Evolutionary conservation across 1,139 yeast genomes (phyloP).

Genomic region (Ogataea hybrid): DNA sequence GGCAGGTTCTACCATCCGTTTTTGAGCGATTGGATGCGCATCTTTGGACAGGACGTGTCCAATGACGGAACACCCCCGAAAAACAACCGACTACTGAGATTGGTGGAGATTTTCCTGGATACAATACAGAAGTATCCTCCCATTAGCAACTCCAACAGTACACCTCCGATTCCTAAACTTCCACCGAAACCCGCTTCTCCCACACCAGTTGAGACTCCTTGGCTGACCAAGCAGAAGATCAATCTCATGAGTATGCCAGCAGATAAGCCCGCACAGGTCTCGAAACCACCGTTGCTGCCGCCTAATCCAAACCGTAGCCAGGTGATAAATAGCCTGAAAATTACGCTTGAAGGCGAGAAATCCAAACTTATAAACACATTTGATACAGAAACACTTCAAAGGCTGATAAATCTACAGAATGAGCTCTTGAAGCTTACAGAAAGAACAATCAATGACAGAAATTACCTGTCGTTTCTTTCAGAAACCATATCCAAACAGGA

Average conservation of each 20-base stretch:
- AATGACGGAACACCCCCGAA: constrained; percentile 25
- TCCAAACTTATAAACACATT: constrained; percentile 9
- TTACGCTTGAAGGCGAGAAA: constrained; percentile 7
- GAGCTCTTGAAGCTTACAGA: constrained; percentile 19
- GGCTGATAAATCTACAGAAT: constrained; percentile 15
- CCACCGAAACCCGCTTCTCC: constrained; percentile 13
- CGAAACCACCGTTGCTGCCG: constrained; percentile 29
- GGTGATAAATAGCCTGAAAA: constrained; percentile 21
- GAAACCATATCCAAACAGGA: constrained; percentile 30
- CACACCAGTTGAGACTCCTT: constrained; percentile 22
- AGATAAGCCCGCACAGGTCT: constrained; percentile 1
- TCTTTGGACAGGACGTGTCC: constrained; percentile 18
- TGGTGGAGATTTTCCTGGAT: constrained; percentile 38
- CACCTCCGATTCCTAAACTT: constrained; percentile 29
- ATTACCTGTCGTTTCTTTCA: constrained; percentile 17
- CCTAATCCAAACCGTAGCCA: constrained; percentile 37
- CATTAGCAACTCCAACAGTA: constrained; percentile 27
- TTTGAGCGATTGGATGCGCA: constrained; percentile 53
- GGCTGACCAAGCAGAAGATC: constrained; percentile 17
- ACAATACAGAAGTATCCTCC: constrained; percentile 50
- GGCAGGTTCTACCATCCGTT: constrained; percentile 75
- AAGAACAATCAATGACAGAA: constrained; percentile 14
- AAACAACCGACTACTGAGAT: constrained; percentile 33
- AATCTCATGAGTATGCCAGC: constrained; percentile 9
- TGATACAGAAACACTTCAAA: constrained; percentile 7